Evolutionary conservation across 352 stramenopile genomes (phyloP).

Genomic region (Globisporangium rhizosaccharum): DNA sequence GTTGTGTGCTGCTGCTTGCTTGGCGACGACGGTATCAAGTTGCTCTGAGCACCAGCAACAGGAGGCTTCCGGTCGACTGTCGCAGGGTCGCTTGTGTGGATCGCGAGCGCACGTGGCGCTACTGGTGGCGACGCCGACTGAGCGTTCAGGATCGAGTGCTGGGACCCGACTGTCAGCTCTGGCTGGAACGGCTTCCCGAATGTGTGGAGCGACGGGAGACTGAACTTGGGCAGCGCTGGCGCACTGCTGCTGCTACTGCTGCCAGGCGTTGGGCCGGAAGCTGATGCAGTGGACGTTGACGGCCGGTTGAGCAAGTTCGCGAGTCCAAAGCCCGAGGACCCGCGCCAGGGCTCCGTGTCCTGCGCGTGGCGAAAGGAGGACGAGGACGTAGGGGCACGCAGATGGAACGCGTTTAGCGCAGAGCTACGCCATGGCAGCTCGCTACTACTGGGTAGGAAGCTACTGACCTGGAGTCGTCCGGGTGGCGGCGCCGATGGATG

Average conservation of each 20-base stretch:
- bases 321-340: conserved; percentile 65
- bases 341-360: conserved; percentile 65
- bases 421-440: conserved; percentile 1
- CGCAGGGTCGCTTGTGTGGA: conserved; percentile 9
- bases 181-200: conserved; percentile 65
- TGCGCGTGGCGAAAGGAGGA: conserved; percentile 16
- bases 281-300: not conserved
- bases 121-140: not conserved
- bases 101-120: conserved; percentile 4
- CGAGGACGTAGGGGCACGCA: conserved; percentile 6
- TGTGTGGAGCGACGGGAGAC: conserved; percentile 67
- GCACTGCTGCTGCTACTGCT: conserved; percentile 3
- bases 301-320: conserved; percentile 74
- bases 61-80: not conserved
- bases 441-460: conserved; percentile 3
- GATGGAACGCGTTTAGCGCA: conserved; percentile 18
- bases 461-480: conserved; percentile 12
- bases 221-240: conserved; percentile 51
- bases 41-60: not conserved
- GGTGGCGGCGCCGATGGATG: not conserved
- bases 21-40: not conserved
- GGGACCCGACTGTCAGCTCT: conserved; percentile 25
- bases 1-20: conserved; percentile 11
- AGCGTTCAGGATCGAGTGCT: conserved; percentile 25
- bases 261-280: not conserved